Percentiles rank a stretch among this genome's conserved stretches.
Conservation (phyloP, 345 rosid species). For the Euphorbia pulcherrima region DNA sequence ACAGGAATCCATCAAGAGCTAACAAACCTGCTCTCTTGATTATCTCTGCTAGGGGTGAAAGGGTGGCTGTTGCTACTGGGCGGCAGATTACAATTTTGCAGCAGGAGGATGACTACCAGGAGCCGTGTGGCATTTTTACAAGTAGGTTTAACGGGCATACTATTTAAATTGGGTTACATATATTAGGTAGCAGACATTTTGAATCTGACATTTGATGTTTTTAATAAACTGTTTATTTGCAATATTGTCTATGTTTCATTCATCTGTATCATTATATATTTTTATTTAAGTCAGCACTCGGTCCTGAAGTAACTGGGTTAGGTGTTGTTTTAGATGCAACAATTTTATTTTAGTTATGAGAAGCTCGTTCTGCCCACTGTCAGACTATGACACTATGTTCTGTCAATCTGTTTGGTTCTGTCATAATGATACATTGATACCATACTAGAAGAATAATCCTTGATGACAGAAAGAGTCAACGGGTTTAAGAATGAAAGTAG, state of each 20-base stretch:
- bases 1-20: slow-evolving; percentile 37
- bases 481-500: background rate
- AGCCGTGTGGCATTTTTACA: slow-evolving; percentile 58
- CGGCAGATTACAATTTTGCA: slow-evolving; percentile 63
- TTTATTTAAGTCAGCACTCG: background rate
- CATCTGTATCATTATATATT: background rate
- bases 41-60: slow-evolving; percentile 69
- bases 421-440: background rate
- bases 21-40: slow-evolving; percentile 51
- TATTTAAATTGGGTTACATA: background rate
- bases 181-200: background rate
- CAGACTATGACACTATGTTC: background rate
- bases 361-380: background rate
- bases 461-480: background rate
- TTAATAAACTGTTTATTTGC: background rate
- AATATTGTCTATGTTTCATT: too few relatives aligned
- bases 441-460: background rate
- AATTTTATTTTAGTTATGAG: background rate
- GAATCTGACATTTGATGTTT: background rate
- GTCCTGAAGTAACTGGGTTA: background rate
- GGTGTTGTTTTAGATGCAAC: background rate
- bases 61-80: slow-evolving; percentile 73
- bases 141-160: slow-evolving; percentile 36
- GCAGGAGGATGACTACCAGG: slow-evolving; percentile 64
- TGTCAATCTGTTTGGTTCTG: background rate